Base-by-base conservation (phyloP, 768 basidiomycete genomes). In the Macrolepiota albuminosa region DNA sequence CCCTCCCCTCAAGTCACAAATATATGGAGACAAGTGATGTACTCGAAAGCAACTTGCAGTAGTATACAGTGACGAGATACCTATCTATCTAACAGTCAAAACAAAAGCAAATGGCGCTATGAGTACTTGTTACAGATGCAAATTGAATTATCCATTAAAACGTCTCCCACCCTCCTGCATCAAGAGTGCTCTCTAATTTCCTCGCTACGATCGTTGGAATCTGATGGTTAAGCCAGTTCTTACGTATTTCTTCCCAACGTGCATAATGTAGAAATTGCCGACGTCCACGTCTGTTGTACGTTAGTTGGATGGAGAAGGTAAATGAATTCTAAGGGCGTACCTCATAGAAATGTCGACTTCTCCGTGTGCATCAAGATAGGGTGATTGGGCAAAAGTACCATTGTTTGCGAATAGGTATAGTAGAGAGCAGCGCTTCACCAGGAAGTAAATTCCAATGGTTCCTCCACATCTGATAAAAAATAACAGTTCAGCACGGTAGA, bases 121-220 rank as follows among this genome's bases (percentile, higher is more conserved):
- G 26, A 21, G 37, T 48, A 29, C 31, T 50, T 57, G 29, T 40
- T 51, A 51, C 47, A 57, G 43, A 48, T 57, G 34, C 57, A 49
- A 40, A 24, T 33, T 42, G 48, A 6, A 57, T 34, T 37, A 10
- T 57, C 24, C 24, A 26, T 74, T 71, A 95, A 52, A 96, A 72
- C 59, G 88, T 89, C 68, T 92, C 91, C 95, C 95, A 98, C 24
- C 95, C 95, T n/a, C 95, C 93, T 34, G 82, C 87, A 69, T 97
- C 95, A 16, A 93, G 80, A 14, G 85, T 85, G 63, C 90, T 83
- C 70, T 98, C 96, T 60, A 98, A 68, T 70, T 91, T 92, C 54
- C 97, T 80, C 3, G 97, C 93, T 26, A 96, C 89, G 40, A 91
- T 77, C 2, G 91, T 95, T 2, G 96, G 93, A 48, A 98, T 89